Conservation (phyloP, 2,329 filamentous ascomycete species). For the Cladophialophora yegresii region DNA sequence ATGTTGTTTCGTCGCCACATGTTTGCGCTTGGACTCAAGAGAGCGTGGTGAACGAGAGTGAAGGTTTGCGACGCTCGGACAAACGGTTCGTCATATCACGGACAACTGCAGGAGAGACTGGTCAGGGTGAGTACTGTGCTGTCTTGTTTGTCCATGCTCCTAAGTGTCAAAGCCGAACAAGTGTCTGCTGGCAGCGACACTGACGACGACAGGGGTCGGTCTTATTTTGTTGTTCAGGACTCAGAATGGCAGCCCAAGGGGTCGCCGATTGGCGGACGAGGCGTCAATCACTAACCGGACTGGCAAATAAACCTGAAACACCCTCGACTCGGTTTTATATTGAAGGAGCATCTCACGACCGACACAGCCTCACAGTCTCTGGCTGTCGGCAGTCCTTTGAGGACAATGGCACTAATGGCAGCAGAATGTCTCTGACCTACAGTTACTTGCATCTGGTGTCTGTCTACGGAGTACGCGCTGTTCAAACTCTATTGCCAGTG, state of each 20-base stretch:
- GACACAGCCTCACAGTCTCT: conserved; percentile 9
- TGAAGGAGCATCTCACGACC: conserved; percentile 11
- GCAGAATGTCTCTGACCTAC: background rate
- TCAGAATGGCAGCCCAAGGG: conserved; percentile 25
- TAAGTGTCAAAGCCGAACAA: background rate
- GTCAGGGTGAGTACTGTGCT: background rate
- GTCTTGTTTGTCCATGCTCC: background rate
- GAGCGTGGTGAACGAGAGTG: conserved; percentile 3
- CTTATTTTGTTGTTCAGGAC: conserved; percentile 20
- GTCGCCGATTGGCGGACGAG: conserved; percentile 24
- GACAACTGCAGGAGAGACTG: background rate
- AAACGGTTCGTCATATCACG: conserved; percentile 20
- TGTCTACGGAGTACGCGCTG: background rate
- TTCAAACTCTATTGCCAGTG: background rate
- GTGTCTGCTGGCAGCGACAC: conserved; percentile 6
- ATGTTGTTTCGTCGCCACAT: conserved; percentile 30
- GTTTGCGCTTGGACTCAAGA: conserved; percentile 16
- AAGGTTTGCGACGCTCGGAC: conserved; percentile 13
- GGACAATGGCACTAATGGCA: background rate
- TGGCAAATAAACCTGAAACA: conserved; percentile 28
- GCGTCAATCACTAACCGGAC: conserved; percentile 8
- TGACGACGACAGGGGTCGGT: conserved; percentile 14
- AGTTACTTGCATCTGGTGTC: background rate
- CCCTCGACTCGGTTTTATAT: background rate
- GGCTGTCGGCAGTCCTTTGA: background rate